A percentile compares a stretch with the other conserved stretches of the same genome.
Evolutionary conservation across 495 filamentous ascomycete genomes (phyloP).

Genomic region (Penicillium subrubescens): DNA sequence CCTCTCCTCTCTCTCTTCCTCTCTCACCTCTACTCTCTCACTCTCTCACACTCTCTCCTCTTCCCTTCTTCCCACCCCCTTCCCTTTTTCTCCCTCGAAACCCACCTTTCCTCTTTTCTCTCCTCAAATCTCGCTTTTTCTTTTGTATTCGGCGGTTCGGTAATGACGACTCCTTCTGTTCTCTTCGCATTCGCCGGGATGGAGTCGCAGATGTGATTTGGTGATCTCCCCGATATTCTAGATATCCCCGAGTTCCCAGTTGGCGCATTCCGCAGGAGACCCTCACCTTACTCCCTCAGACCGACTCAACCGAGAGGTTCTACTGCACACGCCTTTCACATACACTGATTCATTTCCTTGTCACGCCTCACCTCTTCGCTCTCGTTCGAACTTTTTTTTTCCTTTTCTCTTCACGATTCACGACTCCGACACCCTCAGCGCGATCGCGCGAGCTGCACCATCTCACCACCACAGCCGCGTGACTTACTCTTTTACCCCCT

Average conservation of each 20-base stretch:
- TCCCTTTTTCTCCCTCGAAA: constrained; percentile 15
- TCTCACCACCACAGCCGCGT: constrained; percentile 7
- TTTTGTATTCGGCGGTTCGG: constrained; percentile 34
- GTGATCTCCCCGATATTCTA: constrained; percentile 24
- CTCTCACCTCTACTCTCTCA: constrained; percentile 1
- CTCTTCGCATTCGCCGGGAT: constrained; percentile 25
- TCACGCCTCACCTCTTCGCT: constrained; percentile 25
- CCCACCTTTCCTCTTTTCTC: constrained; percentile 14
- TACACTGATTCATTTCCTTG: constrained; percentile 23
- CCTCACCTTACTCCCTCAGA: neutral
- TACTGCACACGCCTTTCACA: constrained; percentile 11
- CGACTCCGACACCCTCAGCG: constrained; percentile 26
- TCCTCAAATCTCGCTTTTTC: constrained; percentile 20
- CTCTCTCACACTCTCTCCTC: constrained; percentile 8
- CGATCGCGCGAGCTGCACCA: neutral
- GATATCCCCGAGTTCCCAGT: constrained; percentile 15
- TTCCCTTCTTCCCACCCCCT: constrained; percentile 7
- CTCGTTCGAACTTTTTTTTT: constrained; percentile 38
- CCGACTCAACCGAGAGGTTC: neutral
- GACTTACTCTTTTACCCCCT: neutral
- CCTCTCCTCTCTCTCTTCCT: neutral
- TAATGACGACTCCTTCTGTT: constrained; percentile 26
- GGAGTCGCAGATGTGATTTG: constrained; percentile 36
- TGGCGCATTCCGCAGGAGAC: constrained; percentile 32
- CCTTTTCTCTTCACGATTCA: constrained; percentile 39